Evolutionary conservation across 2,329 filamentous ascomycete genomes (phyloP), one percentile per base, ranked within the genome.

Genomic region (Podosphaera aphanis): DNA sequence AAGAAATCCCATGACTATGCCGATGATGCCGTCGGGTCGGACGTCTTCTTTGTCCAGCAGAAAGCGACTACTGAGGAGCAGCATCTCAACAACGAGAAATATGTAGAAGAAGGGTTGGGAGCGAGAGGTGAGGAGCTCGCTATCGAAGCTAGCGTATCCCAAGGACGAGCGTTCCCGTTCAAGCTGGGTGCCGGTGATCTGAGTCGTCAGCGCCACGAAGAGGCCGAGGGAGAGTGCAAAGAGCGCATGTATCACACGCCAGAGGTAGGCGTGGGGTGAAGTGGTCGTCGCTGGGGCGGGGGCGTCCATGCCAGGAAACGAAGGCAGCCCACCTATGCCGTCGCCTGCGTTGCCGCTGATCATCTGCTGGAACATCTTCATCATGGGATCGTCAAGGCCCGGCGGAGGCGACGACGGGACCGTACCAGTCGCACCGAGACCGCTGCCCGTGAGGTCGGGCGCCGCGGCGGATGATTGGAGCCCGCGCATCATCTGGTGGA

Each of bases 341-440:
- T 52, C 56, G 8, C 55, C 54, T 10, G 61, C 58, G 21, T 16
- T 25, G 10, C 59, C 65, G 21, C 65, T 64, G 65, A 82, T 72
- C 67, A 85, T 74, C 61, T 84, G 78, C 56, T 79, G 73, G 61
- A 88, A 69, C 71, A 86, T 78, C 60, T 74, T 71, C 68, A 81
- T 68, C 70, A 81, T 77, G 11, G 75, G 75, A 55, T 81, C 77
- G 27, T 59, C 58, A 16, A 59, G 49, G 11, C 49, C 53, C 1
- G 50, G 49, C 44, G 49, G 46, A 6, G n/a, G n/a, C n/a, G n/a
- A n/a, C n/a, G n/a, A n/a, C n/a, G n/a, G n/a, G n/a, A n/a, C n/a
- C n/a, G n/a, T n/a, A n/a, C n/a, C n/a, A n/a, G n/a, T n/a, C 16
- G 53, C 54, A 62, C 61, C 53, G 53, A 62, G 52, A 62, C 50